Evolutionary conservation across 2,329 filamentous ascomycete genomes (phyloP).

Genomic region (Cladosporium sp.): DNA sequence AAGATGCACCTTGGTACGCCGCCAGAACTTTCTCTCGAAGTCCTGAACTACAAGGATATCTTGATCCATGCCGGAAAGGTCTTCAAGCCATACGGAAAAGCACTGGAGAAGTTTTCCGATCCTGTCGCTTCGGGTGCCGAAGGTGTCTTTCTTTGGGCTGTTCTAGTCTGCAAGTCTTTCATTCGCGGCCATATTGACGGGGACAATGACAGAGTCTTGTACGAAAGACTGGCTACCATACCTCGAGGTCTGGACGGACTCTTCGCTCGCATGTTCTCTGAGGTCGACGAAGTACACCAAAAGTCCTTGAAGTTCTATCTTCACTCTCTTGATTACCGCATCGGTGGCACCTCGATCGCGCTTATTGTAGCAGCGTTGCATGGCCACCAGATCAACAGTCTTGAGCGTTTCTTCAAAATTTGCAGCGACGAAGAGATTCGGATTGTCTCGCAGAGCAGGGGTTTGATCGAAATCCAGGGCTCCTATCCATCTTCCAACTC

Average conservation of each 20-base stretch:
- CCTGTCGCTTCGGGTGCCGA: not conserved
- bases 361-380: not conserved
- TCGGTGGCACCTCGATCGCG: not conserved
- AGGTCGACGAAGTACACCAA: not conserved
- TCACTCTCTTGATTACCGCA: not conserved
- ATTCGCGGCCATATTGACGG: not conserved
- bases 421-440: not conserved
- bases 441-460: not conserved
- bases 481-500: too few relatives aligned
- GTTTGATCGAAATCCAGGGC: not conserved
- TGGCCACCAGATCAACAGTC: not conserved
- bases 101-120: too few relatives aligned
- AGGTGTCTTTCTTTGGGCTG: constrained; percentile 9
- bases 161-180: not conserved
- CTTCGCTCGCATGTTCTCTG: not conserved
- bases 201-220: not conserved
- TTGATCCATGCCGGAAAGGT: too few relatives aligned
- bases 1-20: not conserved
- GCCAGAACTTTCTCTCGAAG: not conserved
- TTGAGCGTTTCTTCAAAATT: not conserved
- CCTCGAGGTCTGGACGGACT: not conserved
- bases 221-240: not conserved
- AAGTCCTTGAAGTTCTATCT: not conserved
- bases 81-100: too few relatives aligned
- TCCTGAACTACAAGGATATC: not conserved